These are phyloP conservation scores for Zasmidium citrigriseum DNA, from an alignment of 2,329 filamentous ascomycete genomes.

Conservation along the genomic window DNA sequence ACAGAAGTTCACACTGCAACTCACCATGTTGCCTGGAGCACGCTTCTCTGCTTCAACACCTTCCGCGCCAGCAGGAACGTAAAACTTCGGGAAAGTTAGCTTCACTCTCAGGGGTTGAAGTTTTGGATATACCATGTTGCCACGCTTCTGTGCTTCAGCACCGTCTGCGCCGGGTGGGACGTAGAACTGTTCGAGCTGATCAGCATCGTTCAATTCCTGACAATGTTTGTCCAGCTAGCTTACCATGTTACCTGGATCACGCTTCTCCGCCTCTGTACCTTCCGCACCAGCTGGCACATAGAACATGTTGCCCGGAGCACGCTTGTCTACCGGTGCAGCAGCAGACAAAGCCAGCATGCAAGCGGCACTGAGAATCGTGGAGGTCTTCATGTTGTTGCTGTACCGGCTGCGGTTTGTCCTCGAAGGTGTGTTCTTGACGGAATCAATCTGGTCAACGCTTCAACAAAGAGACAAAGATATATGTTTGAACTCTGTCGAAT, in stretches of 20 bases:
- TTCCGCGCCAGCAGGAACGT: not conserved
- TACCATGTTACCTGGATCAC: not conserved
- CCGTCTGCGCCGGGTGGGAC: not conserved
- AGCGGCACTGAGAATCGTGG: not conserved
- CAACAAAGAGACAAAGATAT: too few relatives aligned
- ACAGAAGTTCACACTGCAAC: not conserved
- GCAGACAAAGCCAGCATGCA: not conserved
- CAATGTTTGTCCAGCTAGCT: not conserved
- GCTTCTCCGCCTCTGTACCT: not conserved
- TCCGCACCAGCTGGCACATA: not conserved
- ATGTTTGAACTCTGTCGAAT: too few relatives aligned
- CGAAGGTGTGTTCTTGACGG: too few relatives aligned
- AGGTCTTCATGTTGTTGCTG: not conserved
- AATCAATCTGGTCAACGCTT: too few relatives aligned
- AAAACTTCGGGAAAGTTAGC: too few relatives aligned
- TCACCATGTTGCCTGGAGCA: not conserved
- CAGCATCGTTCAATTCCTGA: not conserved
- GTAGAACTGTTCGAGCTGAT: not conserved
- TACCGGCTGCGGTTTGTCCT: too few relatives aligned
- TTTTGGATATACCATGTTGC: not conserved
- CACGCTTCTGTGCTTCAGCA: not conserved
- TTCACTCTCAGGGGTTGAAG: too few relatives aligned
- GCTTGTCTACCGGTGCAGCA: not conserved
- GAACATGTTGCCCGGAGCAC: not conserved
- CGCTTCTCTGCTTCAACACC: not conserved